Percentiles rank a stretch among this genome's conserved stretches.
These are phyloP conservation scores for Exophiala calicioides DNA, from an alignment of 2,329 filamentous ascomycete genomes.

Conservation along the genomic window DNA sequence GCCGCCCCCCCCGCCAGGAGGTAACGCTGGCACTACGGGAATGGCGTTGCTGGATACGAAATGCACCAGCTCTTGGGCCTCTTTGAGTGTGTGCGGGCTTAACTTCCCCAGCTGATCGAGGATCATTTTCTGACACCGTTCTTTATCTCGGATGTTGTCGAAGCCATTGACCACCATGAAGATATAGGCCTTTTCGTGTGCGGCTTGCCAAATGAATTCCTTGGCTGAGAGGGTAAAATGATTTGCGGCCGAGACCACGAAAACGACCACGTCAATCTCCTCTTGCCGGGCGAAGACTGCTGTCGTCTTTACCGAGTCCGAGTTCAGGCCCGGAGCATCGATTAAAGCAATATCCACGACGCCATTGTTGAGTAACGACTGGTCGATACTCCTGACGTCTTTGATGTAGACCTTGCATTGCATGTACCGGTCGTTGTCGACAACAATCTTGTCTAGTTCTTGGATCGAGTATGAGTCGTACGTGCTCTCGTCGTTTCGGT, in stretches of 20 bases:
- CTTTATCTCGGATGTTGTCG: slow-evolving; percentile 89
- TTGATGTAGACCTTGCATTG: slow-evolving; percentile 97
- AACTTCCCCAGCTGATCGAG: slow-evolving; percentile 82
- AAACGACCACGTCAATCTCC: slow-evolving; percentile 98
- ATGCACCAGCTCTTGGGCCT: slow-evolving; percentile 88
- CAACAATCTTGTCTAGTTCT: slow-evolving; percentile 84
- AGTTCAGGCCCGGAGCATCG: slow-evolving; percentile 92
- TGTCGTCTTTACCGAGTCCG: slow-evolving; percentile 94
- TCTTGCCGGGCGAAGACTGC: slow-evolving; percentile 96
- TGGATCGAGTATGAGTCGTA: slow-evolving; percentile 81
- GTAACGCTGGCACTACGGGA: slow-evolving; percentile 65
- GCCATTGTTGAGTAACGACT: slow-evolving; percentile 93
- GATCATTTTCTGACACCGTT: slow-evolving; percentile 88
- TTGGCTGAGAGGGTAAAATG: slow-evolving; percentile 98
- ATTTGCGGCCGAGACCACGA: slow-evolving; percentile 95
- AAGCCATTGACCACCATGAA: slow-evolving; percentile 99
- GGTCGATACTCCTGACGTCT: slow-evolving; percentile 83
- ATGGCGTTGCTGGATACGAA: slow-evolving; percentile 98
- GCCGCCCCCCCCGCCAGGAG: slow-evolving; percentile 53
- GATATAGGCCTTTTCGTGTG: slow-evolving; percentile 95
- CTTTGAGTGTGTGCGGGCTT: slow-evolving; percentile 92
- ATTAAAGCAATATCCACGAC: slow-evolving; percentile 98
- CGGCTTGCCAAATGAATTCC: slow-evolving; percentile 95
- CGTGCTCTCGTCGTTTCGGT: slow-evolving; percentile 88
- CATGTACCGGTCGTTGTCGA: slow-evolving; percentile 82